phyloP scores from a whole-genome alignment of 208 protist genomes.

The Lotmaria passim region DNA sequence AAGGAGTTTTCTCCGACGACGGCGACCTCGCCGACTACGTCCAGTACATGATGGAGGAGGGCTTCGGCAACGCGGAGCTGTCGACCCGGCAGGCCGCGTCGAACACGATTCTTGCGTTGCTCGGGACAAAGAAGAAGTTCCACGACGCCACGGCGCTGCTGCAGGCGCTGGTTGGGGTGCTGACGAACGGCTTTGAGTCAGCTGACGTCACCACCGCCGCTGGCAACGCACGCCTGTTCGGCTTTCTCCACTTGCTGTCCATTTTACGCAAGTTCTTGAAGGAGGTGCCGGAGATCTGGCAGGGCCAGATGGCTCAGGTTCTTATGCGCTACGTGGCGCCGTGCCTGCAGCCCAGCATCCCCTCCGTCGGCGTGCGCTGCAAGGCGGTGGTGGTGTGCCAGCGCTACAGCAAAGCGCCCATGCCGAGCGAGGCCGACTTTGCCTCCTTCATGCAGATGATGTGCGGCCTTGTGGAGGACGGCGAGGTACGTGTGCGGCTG shows the following conservation, averaged over 20 bases:
- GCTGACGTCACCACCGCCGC: slow-evolving; percentile 48
- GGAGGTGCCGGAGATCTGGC: slow-evolving; percentile 71
- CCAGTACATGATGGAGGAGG: slow-evolving; percentile 88
- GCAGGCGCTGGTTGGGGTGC: slow-evolving; percentile 63
- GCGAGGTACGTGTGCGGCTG: slow-evolving; percentile 78
- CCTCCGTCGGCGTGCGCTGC: slow-evolving; percentile 68
- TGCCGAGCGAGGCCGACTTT: slow-evolving; percentile 72
- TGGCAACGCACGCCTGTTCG: slow-evolving; percentile 71
- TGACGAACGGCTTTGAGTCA: slow-evolving; percentile 62
- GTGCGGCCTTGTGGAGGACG: slow-evolving; percentile 64
- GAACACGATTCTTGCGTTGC: slow-evolving; percentile 76
- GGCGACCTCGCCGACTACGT: slow-evolving; percentile 78
- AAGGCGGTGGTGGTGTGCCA: slow-evolving; percentile 85
- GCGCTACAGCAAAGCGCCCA: slow-evolving; percentile 86
- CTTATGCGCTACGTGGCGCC: slow-evolving; percentile 82
- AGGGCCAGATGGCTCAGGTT: slow-evolving; percentile 77
- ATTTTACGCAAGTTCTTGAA: slow-evolving; percentile 84
- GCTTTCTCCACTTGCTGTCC: slow-evolving; percentile 83
- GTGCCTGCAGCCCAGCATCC: slow-evolving; percentile 52
- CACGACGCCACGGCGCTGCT: slow-evolving; percentile 67
- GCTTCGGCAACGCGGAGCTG: slow-evolving; percentile 70
- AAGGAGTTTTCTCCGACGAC: slow-evolving; percentile 75
- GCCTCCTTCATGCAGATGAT: slow-evolving; percentile 82
- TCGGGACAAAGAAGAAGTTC: slow-evolving; percentile 76
- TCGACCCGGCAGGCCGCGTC: slow-evolving; percentile 76